phyloP scores from a whole-genome alignment of 371 early-diverging fungal genomes.

The Catenaria anguillulae region DNA sequence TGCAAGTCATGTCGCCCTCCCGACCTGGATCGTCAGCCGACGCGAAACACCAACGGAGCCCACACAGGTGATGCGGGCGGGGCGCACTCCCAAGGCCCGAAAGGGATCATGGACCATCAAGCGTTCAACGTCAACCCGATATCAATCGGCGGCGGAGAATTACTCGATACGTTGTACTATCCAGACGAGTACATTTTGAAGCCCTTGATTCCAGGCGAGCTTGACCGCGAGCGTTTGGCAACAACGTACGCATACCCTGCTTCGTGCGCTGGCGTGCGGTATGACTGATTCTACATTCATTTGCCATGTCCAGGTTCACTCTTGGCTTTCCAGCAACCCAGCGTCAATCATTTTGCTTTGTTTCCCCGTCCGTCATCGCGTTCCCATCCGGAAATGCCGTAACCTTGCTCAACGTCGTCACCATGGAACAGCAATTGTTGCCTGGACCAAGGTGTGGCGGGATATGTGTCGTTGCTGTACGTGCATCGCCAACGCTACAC shows the following conservation, averaged over 20 bases:
- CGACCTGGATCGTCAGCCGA: too few species aligned
- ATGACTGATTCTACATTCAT: background rate
- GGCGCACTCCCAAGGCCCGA: too few species aligned
- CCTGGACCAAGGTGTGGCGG: slow-evolving; percentile 27
- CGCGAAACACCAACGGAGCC: too few species aligned
- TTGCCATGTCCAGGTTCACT: background rate
- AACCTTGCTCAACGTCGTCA: slow-evolving; percentile 23
- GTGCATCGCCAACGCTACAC: slow-evolving; percentile 7
- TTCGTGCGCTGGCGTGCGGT: too few species aligned
- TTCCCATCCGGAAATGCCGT: slow-evolving; percentile 26
- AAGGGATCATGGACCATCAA: background rate
- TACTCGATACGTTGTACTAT: background rate
- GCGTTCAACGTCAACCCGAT: background rate
- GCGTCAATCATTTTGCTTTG: background rate
- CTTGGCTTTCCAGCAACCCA: background rate
- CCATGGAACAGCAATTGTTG: slow-evolving; percentile 23
- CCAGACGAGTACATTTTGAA: background rate
- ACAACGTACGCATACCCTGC: background rate
- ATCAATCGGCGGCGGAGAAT: background rate
- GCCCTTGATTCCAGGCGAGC: background rate
- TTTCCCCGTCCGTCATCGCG: background rate
- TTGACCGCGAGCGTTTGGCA: background rate
- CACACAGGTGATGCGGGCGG: too few species aligned
- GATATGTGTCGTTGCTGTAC: slow-evolving; percentile 29
- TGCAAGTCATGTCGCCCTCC: too few species aligned